Evolutionary conservation across 306 rosid genomes (phyloP).

Genomic region (Castanea crenata): DNA sequence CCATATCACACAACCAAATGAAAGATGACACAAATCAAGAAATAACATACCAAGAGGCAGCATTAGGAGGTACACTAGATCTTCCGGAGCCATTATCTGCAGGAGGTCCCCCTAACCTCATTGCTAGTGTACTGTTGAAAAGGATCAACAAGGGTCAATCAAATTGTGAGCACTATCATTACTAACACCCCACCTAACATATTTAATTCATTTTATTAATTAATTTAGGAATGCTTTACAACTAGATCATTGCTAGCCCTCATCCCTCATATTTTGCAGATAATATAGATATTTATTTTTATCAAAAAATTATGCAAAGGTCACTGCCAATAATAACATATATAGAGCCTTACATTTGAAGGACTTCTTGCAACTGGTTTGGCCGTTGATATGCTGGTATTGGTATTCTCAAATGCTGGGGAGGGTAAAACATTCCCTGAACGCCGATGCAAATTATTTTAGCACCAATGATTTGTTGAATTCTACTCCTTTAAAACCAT

Average conservation of each 20-base stretch:
- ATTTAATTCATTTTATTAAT: neutral
- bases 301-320: neutral
- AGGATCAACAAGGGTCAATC: constrained; percentile 8
- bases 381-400: constrained; percentile 16
- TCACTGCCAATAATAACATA: neutral
- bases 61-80: neutral
- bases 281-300: neutral
- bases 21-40: neutral
- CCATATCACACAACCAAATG: neutral
- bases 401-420: constrained; percentile 39
- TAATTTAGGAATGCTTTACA: neutral
- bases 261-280: neutral
- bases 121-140: constrained; percentile 26
- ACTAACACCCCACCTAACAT: neutral
- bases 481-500: constrained; percentile 48
- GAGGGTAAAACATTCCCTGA: constrained; percentile 49
- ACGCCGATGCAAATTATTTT: constrained; percentile 51
- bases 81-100: neutral
- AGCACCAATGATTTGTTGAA: constrained; percentile 45
- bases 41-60: neutral
- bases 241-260: neutral
- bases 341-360: constrained; percentile 37
- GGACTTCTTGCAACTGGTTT: constrained; percentile 29
- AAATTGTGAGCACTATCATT: neutral
- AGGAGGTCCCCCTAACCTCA: neutral